These are phyloP conservation scores for Trypanosoma lewisi DNA, from an alignment of 208 protist genomes.

Conservation along the genomic window DNA sequence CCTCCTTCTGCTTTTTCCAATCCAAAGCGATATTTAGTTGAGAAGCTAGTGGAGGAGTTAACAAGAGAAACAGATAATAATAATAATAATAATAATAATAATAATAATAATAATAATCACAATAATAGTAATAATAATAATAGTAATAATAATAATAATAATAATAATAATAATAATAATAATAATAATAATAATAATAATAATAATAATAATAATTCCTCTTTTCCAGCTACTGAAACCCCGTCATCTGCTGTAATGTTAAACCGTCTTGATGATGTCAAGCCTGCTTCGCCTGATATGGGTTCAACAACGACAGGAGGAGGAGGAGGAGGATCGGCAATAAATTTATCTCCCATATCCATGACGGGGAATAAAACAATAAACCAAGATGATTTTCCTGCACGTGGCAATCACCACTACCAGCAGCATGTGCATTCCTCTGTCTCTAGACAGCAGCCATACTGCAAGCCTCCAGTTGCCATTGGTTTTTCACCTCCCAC, in stretches of 20 bases:
- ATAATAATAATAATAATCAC: neutral
- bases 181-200: too few relatives aligned
- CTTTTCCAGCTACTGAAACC: neutral
- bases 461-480: neutral
- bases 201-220: too few relatives aligned
- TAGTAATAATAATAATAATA: too few relatives aligned
- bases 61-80: neutral
- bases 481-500: slow-evolving; percentile 4
- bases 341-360: neutral
- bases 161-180: too few relatives aligned
- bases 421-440: neutral
- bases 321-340: neutral
- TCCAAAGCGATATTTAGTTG: neutral
- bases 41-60: slow-evolving; percentile 4
- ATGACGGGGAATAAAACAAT: neutral
- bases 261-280: neutral
- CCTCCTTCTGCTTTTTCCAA: neutral
- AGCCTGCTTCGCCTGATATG: neutral
- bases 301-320: too few relatives aligned
- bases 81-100: slow-evolving; percentile 2
- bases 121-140: too few relatives aligned
- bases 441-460: neutral
- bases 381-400: neutral
- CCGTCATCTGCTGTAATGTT: neutral
- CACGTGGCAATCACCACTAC: neutral